phyloP scores from a whole-genome alignment of 176 grass and related monocot species.

The Avena insularis region DNA sequence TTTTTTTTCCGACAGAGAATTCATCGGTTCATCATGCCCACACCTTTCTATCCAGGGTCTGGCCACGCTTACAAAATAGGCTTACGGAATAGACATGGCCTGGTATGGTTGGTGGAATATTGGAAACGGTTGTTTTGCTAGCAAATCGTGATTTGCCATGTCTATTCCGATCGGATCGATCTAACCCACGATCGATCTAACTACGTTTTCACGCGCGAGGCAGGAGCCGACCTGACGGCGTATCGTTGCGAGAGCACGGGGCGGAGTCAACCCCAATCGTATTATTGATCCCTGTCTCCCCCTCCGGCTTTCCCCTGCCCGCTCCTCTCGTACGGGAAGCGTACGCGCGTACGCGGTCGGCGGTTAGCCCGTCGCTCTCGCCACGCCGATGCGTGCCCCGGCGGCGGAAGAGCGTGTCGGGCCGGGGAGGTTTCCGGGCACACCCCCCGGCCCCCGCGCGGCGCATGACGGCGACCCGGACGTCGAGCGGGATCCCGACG shows the following conservation, averaged over 20 bases:
- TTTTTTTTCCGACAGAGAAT: too few species aligned
- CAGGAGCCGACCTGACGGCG: too few species aligned
- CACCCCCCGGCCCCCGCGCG: background rate
- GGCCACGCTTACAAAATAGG: too few species aligned
- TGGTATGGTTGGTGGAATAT: too few species aligned
- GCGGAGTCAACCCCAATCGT: background rate
- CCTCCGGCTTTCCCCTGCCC: background rate
- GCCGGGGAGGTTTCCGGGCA: background rate
- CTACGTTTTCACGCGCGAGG: background rate
- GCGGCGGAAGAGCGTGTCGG: conserved; percentile 28
- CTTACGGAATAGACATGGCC: too few species aligned
- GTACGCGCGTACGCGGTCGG: conserved; percentile 15
- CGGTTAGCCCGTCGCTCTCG: conserved; percentile 35
- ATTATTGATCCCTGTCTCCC: background rate
- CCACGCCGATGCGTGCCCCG: conserved; percentile 2
- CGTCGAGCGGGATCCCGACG: background rate
- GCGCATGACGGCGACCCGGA: background rate
- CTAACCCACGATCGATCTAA: background rate
- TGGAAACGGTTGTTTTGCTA: too few species aligned
- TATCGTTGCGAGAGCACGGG: too few species aligned
- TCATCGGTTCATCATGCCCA: too few species aligned
- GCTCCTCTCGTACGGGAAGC: background rate
- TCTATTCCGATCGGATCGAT: background rate
- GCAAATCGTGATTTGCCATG: too few species aligned
- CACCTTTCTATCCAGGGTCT: background rate